Conservation (phyloP, 305 asterid genomes). For the Stenogyne calaminthoides region DNA sequence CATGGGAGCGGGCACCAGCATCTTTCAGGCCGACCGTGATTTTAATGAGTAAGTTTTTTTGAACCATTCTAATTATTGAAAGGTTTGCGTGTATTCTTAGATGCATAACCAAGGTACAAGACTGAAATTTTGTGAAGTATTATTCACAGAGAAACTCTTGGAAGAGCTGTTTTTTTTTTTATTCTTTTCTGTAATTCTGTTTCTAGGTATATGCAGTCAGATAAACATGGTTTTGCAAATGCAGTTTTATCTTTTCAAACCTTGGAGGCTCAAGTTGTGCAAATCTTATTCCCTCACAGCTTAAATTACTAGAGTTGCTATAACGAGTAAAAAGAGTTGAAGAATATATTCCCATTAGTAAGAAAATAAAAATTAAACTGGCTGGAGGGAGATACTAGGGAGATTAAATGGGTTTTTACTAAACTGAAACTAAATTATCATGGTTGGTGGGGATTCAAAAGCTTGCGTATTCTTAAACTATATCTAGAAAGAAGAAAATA, state of each 20-base stretch:
- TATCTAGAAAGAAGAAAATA: background rate
- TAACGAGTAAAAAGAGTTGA: background rate
- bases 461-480: background rate
- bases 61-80: conserved; percentile 13
- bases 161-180: background rate
- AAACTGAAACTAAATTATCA: background rate
- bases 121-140: conserved; percentile 4
- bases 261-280: background rate
- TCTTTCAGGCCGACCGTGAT: conserved; percentile 66
- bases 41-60: conserved; percentile 76
- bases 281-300: background rate
- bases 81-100: background rate
- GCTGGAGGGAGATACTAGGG: background rate
- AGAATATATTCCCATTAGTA: background rate
- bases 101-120: conserved; percentile 4
- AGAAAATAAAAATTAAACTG: background rate
- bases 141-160: conserved; percentile 6
- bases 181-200: background rate
- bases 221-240: background rate
- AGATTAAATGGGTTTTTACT: background rate
- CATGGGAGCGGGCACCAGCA: conserved; percentile 47
- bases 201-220: background rate
- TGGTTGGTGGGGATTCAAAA: background rate
- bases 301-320: background rate
- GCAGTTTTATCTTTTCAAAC: background rate